phyloP scores from a whole-genome alignment of 441 rosid genomes.

The Hura crepitans region DNA sequence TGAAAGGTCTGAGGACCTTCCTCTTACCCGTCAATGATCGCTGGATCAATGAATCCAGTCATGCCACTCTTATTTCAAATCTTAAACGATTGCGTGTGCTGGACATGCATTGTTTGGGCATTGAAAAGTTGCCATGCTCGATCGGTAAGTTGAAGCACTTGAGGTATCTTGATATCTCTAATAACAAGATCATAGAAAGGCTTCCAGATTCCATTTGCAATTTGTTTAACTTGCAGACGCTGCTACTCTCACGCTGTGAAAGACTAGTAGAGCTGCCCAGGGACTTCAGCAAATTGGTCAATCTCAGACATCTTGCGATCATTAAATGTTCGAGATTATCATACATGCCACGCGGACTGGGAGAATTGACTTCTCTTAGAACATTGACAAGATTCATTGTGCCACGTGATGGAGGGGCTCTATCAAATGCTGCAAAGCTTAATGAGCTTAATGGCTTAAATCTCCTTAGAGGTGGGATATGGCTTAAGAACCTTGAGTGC shows the following conservation, averaged over 20 bases:
- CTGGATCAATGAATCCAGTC: conserved; percentile 21
- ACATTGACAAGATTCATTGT: conserved; percentile 20
- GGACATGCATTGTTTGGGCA: conserved; percentile 21
- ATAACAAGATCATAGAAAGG: conserved; percentile 8
- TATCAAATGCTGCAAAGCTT: conserved; percentile 7
- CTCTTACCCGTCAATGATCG: conserved; percentile 21
- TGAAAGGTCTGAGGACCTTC: conserved; percentile 18
- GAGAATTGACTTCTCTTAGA: conserved; percentile 18
- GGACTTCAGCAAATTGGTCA: conserved; percentile 13
- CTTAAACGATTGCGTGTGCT: conserved; percentile 15
- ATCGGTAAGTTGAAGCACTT: conserved; percentile 23
- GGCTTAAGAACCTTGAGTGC: conserved; percentile 21
- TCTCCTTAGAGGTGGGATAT: conserved; percentile 12
- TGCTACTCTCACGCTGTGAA: conserved; percentile 15
- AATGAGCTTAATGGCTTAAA: conserved; percentile 15
- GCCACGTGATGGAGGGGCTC: background rate
- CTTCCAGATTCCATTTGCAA: conserved; percentile 17
- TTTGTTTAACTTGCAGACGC: conserved; percentile 21
- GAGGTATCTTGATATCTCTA: conserved; percentile 29
- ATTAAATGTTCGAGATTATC: conserved; percentile 12
- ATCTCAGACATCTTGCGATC: conserved; percentile 17
- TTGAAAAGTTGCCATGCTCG: conserved; percentile 18
- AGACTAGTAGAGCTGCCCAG: conserved; percentile 16
- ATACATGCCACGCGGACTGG: conserved; percentile 18
- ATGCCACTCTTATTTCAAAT: conserved; percentile 10